Percentiles rank a stretch among this genome's conserved stretches.
These are phyloP conservation scores for Clonostachys sp. DNA, from an alignment of 2,329 filamentous ascomycete species.

Conservation along the genomic window DNA sequence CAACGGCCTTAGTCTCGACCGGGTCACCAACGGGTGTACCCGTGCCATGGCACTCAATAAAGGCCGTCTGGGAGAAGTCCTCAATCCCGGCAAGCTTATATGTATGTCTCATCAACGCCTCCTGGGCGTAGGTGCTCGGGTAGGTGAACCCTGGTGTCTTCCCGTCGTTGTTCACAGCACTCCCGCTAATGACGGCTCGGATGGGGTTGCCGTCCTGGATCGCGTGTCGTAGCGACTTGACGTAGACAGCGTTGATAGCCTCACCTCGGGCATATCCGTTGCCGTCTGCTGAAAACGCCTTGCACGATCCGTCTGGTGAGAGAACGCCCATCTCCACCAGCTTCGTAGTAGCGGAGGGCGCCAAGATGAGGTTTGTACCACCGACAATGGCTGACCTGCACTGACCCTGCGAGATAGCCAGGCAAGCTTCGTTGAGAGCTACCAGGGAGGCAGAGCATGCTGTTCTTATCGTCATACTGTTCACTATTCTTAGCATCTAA, in stretches of 20 bases:
- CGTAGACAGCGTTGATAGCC: slow-evolving; percentile 28
- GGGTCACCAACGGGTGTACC: slow-evolving; percentile 37
- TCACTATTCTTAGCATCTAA: slow-evolving; percentile 2
- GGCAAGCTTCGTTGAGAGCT: slow-evolving; percentile 22
- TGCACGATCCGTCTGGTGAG: slow-evolving; percentile 13
- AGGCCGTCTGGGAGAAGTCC: slow-evolving; percentile 14
- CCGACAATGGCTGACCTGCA: slow-evolving; percentile 20
- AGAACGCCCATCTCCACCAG: slow-evolving; percentile 16
- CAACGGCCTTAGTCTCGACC: slow-evolving; percentile 29
- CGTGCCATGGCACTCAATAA: slow-evolving; percentile 38
- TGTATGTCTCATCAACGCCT: slow-evolving; percentile 26
- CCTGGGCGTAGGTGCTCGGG: slow-evolving; percentile 28
- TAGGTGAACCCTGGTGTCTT: slow-evolving; percentile 28
- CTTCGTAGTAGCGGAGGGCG: slow-evolving; percentile 11
- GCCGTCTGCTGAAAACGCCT: slow-evolving; percentile 29
- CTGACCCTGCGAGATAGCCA: slow-evolving; percentile 16
- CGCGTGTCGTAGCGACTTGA: slow-evolving; percentile 37
- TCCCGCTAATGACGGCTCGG: slow-evolving; percentile 24
- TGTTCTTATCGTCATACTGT: slow-evolving; percentile 25
- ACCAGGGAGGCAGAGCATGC: slow-evolving; percentile 25
- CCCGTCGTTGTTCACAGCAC: slow-evolving; percentile 30
- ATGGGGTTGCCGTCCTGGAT: slow-evolving; percentile 35
- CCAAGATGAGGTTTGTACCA: slow-evolving; percentile 23
- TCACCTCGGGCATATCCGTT: slow-evolving; percentile 43
- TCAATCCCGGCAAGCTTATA: slow-evolving; percentile 21